Conservation (phyloP, 164 flowering plant species). For the Malania oleifera region DNA sequence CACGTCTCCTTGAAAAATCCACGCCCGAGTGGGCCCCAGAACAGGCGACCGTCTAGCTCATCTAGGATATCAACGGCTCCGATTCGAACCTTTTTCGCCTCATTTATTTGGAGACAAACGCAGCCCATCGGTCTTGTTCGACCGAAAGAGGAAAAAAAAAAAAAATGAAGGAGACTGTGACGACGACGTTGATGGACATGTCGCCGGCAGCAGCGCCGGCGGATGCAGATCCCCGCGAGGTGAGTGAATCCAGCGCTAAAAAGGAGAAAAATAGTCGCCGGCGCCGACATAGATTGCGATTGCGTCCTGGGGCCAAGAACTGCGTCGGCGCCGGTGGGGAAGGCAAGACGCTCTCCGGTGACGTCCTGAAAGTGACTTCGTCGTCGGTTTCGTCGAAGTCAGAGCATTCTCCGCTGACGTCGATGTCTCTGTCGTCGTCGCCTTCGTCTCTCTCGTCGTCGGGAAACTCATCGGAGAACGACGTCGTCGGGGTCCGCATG, state of each 20-base stretch:
- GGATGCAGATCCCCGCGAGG: neutral
- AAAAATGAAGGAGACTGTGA: neutral
- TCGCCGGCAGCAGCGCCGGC: neutral
- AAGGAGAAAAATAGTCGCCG: slow-evolving; percentile 25
- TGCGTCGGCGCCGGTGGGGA: no score
- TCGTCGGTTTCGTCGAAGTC: no score
- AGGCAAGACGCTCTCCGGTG: no score
- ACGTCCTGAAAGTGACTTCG: no score
- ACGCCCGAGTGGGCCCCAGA: neutral
- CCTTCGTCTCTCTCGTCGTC: slow-evolving; percentile 11
- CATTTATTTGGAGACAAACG: neutral
- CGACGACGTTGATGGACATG: no score
- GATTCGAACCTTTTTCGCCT: slow-evolving; percentile 9
- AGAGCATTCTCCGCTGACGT: no score
- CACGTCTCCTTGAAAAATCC: slow-evolving; percentile 32
- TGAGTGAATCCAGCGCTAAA: neutral
- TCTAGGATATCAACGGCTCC: slow-evolving; percentile 10
- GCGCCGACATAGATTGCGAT: slow-evolving; percentile 10
- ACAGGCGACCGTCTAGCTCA: slow-evolving; percentile 12
- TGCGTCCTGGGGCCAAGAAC: no score
- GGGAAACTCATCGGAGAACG: slow-evolving; percentile 5
- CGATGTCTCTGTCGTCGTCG: slow-evolving; percentile 13
- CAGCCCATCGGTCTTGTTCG: neutral
- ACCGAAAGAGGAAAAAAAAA: slow-evolving; percentile 1
- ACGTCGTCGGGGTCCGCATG: neutral